Base-by-base conservation (phyloP, 129 eudicot species). In the Saposhnikovia divaricata region DNA sequence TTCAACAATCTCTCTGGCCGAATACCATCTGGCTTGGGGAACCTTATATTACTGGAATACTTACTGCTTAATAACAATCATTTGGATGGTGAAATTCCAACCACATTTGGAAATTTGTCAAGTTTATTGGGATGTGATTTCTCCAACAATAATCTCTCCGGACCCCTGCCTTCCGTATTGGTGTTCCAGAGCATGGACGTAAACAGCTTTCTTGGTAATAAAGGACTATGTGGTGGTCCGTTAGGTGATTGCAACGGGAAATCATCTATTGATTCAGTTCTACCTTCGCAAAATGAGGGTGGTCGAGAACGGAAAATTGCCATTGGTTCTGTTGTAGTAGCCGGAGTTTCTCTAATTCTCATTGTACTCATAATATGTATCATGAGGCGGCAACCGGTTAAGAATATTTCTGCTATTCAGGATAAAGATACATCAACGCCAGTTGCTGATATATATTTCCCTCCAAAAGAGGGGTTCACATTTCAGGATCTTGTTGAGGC, bases 221-320 rank as follows among this genome's bases (percentile, higher is more conserved):
- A 80, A 12, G 98, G 97, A 45, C 95, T 96, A 51, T 96, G 99
- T 82, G 99, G 99, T 37, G 89, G 91, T 74, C 99, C 86, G 4
- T 85, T 96, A 47, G 88, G 86, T 27, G 80, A 74, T 79, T 96
- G 99, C 79, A 81, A 40, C 8, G 86, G 59, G 9, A 61, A 83
- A 27, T 57, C 91, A 9, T 74, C 82, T 6, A 66, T 71, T 34
- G 46, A 39, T 78, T 45, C 89, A 0, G 38, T 43, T 37, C 86
- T 88, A 15, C 84, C 91, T 63, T 76, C 88, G 25, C 55, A 84
- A 66, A 76, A 68, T 72, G 57, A 0, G 6, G 75, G 44, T 66
- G 55, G 87, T 43, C 80, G 87, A 4, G 76, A 87, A 74, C 89
- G 93, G 10, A 89, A 86, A 77, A 82, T 92, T 44, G 88, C 89